Evolutionary conservation across 2,329 filamentous ascomycete genomes (phyloP).

Genomic region (Ophidiomyces ophidiicola): DNA sequence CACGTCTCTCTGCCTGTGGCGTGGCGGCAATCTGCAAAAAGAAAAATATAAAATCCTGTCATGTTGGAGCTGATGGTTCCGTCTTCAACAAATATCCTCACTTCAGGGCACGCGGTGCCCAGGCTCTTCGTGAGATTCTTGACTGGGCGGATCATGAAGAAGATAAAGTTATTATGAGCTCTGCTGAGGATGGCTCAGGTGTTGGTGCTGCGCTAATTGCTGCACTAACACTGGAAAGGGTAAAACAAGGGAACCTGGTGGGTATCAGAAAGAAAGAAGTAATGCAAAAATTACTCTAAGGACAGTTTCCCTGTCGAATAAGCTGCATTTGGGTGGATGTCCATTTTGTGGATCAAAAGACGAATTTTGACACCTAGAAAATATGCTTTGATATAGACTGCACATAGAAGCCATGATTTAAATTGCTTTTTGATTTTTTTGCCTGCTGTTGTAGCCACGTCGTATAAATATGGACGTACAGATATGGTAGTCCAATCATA

Average conservation of each 20-base stretch:
- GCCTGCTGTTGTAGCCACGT: too few species aligned
- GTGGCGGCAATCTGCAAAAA: conserved; percentile 95
- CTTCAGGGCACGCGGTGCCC: conserved; percentile 85
- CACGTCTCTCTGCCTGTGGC: conserved; percentile 84
- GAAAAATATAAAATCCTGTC: conserved; percentile 76
- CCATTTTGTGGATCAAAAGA: too few species aligned
- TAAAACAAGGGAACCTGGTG: conserved; percentile 46
- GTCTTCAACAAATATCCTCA: conserved; percentile 99
- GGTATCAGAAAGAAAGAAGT: conserved; percentile 43
- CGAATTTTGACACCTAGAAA: too few species aligned
- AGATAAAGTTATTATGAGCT: conserved; percentile 75
- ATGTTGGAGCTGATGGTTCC: conserved; percentile 91
- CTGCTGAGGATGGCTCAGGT: conserved; percentile 90
- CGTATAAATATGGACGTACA: too few species aligned
- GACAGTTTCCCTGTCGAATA: not conserved
- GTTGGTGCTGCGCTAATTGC: conserved; percentile 96
- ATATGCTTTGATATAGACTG: too few species aligned
- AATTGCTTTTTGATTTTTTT: too few species aligned
- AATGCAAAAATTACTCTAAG: conserved; percentile 18
- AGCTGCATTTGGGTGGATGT: too few species aligned
- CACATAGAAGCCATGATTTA: too few species aligned
- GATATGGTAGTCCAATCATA: too few species aligned
- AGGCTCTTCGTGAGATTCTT: conserved; percentile 84
- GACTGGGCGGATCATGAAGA: conserved; percentile 80
- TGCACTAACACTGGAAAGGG: conserved; percentile 51